A percentile compares a stretch with the other conserved stretches of the same genome.
Evolutionary conservation across 768 basidiomycete genomes (phyloP).

Genomic region (Sporobolomyces pararoseus): DNA sequence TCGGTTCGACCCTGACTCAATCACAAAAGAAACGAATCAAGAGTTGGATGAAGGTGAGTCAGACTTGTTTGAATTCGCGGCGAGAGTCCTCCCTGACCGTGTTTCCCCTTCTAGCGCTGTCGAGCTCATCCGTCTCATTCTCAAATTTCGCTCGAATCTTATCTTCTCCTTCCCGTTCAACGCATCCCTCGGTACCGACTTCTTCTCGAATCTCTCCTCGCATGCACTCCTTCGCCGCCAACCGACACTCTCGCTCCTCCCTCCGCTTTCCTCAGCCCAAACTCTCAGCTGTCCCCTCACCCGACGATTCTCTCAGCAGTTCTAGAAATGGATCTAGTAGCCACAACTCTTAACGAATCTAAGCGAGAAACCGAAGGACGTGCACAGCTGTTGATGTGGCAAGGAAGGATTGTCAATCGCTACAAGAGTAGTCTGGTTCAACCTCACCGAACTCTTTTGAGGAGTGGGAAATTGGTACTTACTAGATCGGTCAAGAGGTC

Average conservation of each 20-base stretch:
- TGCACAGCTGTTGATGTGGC: conserved; percentile 84
- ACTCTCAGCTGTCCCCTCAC: conserved; percentile 58
- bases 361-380: conserved; percentile 93
- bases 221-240: conserved; percentile 15
- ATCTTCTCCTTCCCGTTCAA: conserved; percentile 89
- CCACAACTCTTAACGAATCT: conserved; percentile 96
- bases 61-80: too few relatives aligned
- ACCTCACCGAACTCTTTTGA: conserved; percentile 89
- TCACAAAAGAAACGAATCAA: conserved; percentile 85
- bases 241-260: background rate
- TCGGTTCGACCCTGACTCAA: conserved; percentile 56
- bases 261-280: background rate
- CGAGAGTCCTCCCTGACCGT: too few relatives aligned
- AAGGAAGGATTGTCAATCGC: conserved; percentile 74
- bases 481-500: conserved; percentile 35
- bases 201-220: conserved; percentile 59
- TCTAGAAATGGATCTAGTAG: conserved; percentile 78
- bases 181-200: conserved; percentile 95
- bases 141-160: conserved; percentile 79
- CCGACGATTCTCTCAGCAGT: conserved; percentile 76
- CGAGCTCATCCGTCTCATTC: conserved; percentile 83
- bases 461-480: conserved; percentile 74
- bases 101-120: conserved; percentile 58
- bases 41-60: conserved; percentile 63
- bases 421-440: conserved; percentile 98